Base-by-base conservation (phyloP, 2,329 filamentous ascomycete species). In the Cladorrhinum sp. region DNA sequence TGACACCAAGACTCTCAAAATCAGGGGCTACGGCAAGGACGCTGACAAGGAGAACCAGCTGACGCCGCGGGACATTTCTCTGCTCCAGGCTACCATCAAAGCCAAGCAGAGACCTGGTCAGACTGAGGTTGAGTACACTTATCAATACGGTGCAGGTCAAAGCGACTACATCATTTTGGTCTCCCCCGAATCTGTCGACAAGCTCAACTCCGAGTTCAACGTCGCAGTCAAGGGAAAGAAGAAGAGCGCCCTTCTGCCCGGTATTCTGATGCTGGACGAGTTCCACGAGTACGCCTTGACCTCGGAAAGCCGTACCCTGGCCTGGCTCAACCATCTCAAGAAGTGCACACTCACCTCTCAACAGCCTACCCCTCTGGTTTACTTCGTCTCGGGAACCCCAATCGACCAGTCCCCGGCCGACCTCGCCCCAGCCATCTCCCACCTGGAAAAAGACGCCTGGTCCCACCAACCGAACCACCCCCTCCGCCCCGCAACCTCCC, bases 341-440 rank as follows among this genome's bases (percentile, higher is more conserved):
- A 55, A 21, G 46, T 54, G 53, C 39, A 54, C 58, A 21, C 51
- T 58, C 6, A 58, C 49, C 23, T 51, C 55, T 16, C 20, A 62
- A 8, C 36, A 54, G 20, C 54, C 50, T 0, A 18, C 49, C 2
- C 64, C 64, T 1, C 56, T 68, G 46, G 28, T 61, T 1, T 68
- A 67, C 58, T 66, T 68, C 26, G 67, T 66, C 1, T 68, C 67
- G 7, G 67, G 67, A 16, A 68, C 67, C 2, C 67, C 67, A 0
- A 39, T 67, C 2, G 63, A 61, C 5, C 56, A 66, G 8, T 63
- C 64, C 4, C 58, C 61, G 1, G 58, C 50, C 0, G 64, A 68
- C 33, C 58, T 67, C n/a, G 61, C 59, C 2, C 36, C 64, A 0
- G 58, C 60, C 1, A 26, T 66, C 7, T 36, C 54, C 1, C 18